A percentile compares a stretch with the other conserved stretches of the same genome.
Evolutionary conservation across 805 yeast genomes (phyloP).

Genomic region (Wickerhamomyces strasburgensis): DNA sequence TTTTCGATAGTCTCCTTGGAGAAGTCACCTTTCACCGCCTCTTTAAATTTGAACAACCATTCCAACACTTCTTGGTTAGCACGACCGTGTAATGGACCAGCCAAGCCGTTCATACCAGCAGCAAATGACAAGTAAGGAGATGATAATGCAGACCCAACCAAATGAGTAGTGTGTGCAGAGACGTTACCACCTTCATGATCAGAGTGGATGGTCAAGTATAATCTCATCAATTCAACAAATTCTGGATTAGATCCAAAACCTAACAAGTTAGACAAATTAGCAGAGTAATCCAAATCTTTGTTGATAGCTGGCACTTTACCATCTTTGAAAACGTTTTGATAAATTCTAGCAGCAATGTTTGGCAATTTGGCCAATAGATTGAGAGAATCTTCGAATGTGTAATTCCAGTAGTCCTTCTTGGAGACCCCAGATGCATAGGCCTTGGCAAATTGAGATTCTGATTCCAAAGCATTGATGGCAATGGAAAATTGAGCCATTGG

Average conservation of each 20-base stretch:
- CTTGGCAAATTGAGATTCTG: slow-evolving; percentile 78
- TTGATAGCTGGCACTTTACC: slow-evolving; percentile 57
- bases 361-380: slow-evolving; percentile 81
- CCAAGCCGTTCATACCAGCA: slow-evolving; percentile 80
- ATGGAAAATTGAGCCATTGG: slow-evolving; percentile 90
- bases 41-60: slow-evolving; percentile 68
- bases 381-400: slow-evolving; percentile 75
- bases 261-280: slow-evolving; percentile 54
- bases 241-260: slow-evolving; percentile 58
- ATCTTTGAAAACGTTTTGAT: slow-evolving; percentile 80
- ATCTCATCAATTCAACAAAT: slow-evolving; percentile 74
- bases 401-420: slow-evolving; percentile 81
- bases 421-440: slow-evolving; percentile 80
- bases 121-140: slow-evolving; percentile 75
- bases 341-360: slow-evolving; percentile 74
- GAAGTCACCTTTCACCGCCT: slow-evolving; percentile 56
- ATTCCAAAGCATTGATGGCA: slow-evolving; percentile 76
- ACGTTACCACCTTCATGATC: slow-evolving; percentile 92
- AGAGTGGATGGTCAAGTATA: slow-evolving; percentile 76
- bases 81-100: slow-evolving; percentile 86
- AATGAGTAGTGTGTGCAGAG: slow-evolving; percentile 81
- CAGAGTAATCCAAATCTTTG: slow-evolving; percentile 58
- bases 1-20: slow-evolving; percentile 65
- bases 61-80: slow-evolving; percentile 85
- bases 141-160: slow-evolving; percentile 78